These are phyloP conservation scores for Cryptosporidium canis DNA, from an alignment of 169 alveolate genomes.

Conservation along the genomic window DNA sequence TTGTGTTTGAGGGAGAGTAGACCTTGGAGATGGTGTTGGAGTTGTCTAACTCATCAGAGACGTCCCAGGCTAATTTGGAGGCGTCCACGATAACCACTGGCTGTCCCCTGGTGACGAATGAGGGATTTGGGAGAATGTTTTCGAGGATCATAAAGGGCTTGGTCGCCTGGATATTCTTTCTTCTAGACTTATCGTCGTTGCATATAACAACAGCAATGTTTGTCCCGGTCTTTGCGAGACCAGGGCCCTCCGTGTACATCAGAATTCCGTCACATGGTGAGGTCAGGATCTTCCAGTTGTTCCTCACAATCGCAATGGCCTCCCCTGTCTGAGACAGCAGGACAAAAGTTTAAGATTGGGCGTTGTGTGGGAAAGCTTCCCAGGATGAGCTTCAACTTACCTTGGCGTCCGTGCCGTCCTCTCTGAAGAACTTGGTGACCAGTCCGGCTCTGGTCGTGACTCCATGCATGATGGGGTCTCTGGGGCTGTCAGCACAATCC, in stretches of 20 bases:
- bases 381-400: not conserved
- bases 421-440: constrained; percentile 25
- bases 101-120: constrained; percentile 21
- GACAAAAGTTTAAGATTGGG: not conserved
- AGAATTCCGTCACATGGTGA: constrained; percentile 65
- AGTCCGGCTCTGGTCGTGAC: constrained; percentile 20
- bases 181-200: not conserved
- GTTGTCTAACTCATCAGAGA: not conserved
- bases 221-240: constrained; percentile 25
- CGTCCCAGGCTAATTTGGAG: constrained; percentile 17
- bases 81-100: constrained; percentile 45
- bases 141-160: constrained; percentile 24
- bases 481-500: not conserved
- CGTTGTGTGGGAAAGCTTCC: not conserved
- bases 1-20: constrained; percentile 9
- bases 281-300: constrained; percentile 43
- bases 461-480: constrained; percentile 8
- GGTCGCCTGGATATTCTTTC: constrained; percentile 28
- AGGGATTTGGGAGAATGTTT: constrained; percentile 58
- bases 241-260: constrained; percentile 53
- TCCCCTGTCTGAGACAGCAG: constrained; percentile 26
- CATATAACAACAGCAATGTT: constrained; percentile 47
- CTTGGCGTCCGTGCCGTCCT: constrained; percentile 22
- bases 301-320: constrained; percentile 43
- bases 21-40: not conserved